Evolutionary conservation across 2,329 filamentous ascomycete species (phyloP), one percentile per base, ranked within the genome.

Genomic region (Coniochaeta ligniaria): DNA sequence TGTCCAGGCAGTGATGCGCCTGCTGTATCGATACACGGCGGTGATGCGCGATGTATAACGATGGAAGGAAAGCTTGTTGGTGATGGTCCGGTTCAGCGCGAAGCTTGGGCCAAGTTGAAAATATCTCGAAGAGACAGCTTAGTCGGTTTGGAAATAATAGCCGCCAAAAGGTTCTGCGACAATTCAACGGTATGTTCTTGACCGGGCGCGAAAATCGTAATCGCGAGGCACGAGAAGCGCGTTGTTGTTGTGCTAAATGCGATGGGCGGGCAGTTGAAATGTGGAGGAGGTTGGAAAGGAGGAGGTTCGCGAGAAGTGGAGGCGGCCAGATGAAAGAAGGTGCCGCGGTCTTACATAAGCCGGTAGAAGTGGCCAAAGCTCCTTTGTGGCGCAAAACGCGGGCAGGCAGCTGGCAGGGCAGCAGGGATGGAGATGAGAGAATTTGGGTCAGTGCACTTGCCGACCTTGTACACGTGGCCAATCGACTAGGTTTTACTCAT

Each of bases 21-120:
- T 24, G 43, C 41, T 31, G 22, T 31, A 22, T 61, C 28, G 50
- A 54, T 57, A 26, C 26, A 28, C 35, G 47, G 52, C 31, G 56
- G 38, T 9, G 26, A 47, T 57, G 57, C 54, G 55, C 38, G 60
- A 50, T 54, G 41, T 58, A 41, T n/a, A 41, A 57, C 24, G 38
- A 6, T 24, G 20, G 43, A 6, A 20, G 7, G 7, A 24, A 20
- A 47, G 22, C 57, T 38, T 9, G 57, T 38, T 9, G 57, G 50
- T 14, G 41, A 8, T 38, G 17, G 33, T 35, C 5, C 14, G 54
- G 31, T 57, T 20, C 31, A 26, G 58, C 47, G 59, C 47, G 60
- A 50, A 59, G 33, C 36, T 60, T 55, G 52, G 35, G 22, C 54
- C 52, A 28, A 26, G 47, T 55, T n/a, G 60, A 45, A 11, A 20